Base-by-base conservation (phyloP, 2,329 filamentous ascomycete genomes). In the Nannizziopsis barbatae region DNA sequence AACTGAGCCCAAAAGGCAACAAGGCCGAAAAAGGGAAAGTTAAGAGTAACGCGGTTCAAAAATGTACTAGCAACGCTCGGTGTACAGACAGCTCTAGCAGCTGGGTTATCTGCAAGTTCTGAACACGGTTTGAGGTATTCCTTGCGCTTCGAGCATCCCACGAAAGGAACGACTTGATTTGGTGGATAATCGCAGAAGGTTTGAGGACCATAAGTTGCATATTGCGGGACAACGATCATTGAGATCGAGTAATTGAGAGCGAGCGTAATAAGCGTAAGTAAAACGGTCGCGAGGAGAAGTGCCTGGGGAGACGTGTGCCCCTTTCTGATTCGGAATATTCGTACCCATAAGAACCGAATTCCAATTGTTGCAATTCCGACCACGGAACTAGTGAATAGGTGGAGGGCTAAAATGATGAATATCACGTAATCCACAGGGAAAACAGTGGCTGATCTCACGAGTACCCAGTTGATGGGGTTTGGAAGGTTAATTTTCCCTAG, bases 1-100 rank as follows among this genome's bases (percentile, higher is more conserved):
- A 95, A 96, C 60, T 98, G 92, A 0, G 88, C 86, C 88, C 89
- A 98, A 66, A 96, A 98, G 56, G 86, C 78, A n/a, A 96, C 71
- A 9, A 83, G 80, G 9, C 92, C 92, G 60, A 98, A 94, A 62
- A 95, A 87, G 5, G 92, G 89, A 75, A 92, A 98, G 62, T 93
- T 95, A 60, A 95, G 77, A 17, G 86, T 89, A 52, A 95, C 79
- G 39, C 89, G 81, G 66, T 96, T 95, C 55, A 98, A 74, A 67
- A 98, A 94, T 0, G 86, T 95, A 51, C 86, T 92, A 64, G 89
- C 84, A 33, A 95, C 81, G 17, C 83, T 90, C 0, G 92, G 88
- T 0, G 89, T 96, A 73, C 92, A 98, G 17, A 94, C 82, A 51
- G 81, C 76, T 55, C 78, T 78, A 2, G 87, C 84, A n/a, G 76